phyloP scores from a whole-genome alignment of 805 yeast species.

The Teunomyces lycoperdinae region DNA sequence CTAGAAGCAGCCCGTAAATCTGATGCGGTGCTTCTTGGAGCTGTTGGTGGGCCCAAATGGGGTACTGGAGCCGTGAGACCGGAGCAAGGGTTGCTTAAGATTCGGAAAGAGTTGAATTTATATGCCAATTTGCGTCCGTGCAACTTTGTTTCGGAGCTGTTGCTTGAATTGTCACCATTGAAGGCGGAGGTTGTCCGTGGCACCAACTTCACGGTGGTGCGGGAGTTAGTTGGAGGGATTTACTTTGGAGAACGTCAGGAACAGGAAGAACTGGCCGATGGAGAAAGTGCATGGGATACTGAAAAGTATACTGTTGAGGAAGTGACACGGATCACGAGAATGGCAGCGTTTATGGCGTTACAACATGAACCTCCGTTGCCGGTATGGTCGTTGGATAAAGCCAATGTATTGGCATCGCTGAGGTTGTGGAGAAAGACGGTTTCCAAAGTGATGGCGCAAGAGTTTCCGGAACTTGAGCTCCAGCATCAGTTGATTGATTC shows the following conservation, averaged over 20 bases:
- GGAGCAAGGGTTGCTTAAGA: constrained; percentile 91
- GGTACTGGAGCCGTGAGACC: constrained; percentile 96
- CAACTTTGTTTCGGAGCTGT: constrained; percentile 81
- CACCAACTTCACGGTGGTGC: constrained; percentile 87
- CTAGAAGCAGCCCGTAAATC: constrained; percentile 79
- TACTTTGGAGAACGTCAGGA: constrained; percentile 95
- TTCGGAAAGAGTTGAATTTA: constrained; percentile 88
- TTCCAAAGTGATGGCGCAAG: constrained; percentile 75
- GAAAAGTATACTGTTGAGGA: constrained; percentile 90
- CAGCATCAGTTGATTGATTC: constrained; percentile 97
- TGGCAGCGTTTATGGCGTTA: constrained; percentile 96
- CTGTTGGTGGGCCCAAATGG: constrained; percentile 99
- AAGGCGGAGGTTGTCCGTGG: constrained; percentile 83
- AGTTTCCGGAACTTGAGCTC: constrained; percentile 83
- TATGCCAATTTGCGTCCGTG: constrained; percentile 98
- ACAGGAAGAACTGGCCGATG: constrained; percentile 66
- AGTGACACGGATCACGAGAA: constrained; percentile 92
- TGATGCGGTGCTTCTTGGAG: constrained; percentile 95
- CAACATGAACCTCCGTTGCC: constrained; percentile 94
- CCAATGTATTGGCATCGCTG: constrained; percentile 94
- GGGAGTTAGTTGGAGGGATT: constrained; percentile 97
- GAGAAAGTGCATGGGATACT: constrained; percentile 86
- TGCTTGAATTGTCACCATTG: constrained; percentile 84
- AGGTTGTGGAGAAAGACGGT: constrained; percentile 96
- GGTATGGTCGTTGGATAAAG: constrained; percentile 95